A percentile compares a stretch with the other conserved stretches of the same genome.
phyloP scores from a whole-genome alignment of 345 rosid species.

The Nasturtium officinale region DNA sequence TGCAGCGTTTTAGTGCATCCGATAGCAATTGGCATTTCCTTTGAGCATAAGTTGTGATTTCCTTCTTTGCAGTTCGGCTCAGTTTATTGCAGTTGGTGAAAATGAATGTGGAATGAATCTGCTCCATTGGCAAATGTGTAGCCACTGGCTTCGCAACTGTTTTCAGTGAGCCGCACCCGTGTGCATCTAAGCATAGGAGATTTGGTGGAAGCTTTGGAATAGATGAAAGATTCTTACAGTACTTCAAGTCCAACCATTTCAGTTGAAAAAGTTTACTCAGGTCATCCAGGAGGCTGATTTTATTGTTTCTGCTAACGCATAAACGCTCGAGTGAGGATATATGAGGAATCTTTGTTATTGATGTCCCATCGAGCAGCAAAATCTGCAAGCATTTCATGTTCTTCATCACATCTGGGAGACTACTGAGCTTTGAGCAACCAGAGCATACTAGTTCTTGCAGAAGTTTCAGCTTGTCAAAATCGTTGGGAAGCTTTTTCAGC shows the following conservation, averaged over 20 bases:
- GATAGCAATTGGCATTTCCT: slow-evolving; percentile 27
- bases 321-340: slow-evolving; percentile 21
- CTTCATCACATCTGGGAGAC: neutral
- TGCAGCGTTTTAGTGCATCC: slow-evolving; percentile 9
- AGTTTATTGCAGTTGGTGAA: slow-evolving; percentile 26
- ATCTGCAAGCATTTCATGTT: neutral
- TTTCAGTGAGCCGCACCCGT: slow-evolving; percentile 12
- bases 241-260: slow-evolving; percentile 28
- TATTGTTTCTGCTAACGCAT: slow-evolving; percentile 16
- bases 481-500: neutral
- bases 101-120: slow-evolving; percentile 24
- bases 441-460: slow-evolving; percentile 20
- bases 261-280: slow-evolving; percentile 2
- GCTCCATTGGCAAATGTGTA: neutral
- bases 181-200: slow-evolving; percentile 25
- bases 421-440: slow-evolving; percentile 15
- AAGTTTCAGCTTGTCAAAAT: neutral
- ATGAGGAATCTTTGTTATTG: neutral
- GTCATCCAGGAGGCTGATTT: neutral
- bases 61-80: slow-evolving; percentile 15
- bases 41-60: slow-evolving; percentile 20
- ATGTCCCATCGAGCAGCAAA: slow-evolving; percentile 26
- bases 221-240: slow-evolving; percentile 24
- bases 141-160: slow-evolving; percentile 17
- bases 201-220: slow-evolving; percentile 28